A percentile compares a stretch with the other conserved stretches of the same genome.
These are phyloP conservation scores for Mortierella sp. DNA, from an alignment of 371 early-diverging fungal species.

Conservation along the genomic window DNA sequence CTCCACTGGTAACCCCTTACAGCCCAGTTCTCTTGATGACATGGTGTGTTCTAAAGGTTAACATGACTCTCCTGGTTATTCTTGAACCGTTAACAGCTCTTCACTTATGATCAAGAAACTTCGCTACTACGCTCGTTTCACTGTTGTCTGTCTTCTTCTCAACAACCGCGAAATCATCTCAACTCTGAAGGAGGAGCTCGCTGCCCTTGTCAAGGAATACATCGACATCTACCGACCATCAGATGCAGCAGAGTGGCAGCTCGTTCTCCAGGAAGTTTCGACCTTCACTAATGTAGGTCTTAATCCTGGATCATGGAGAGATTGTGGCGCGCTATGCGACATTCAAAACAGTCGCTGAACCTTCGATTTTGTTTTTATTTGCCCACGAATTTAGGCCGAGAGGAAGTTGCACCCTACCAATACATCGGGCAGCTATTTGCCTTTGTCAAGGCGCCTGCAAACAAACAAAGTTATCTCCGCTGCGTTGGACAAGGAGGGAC, in stretches of 20 bases:
- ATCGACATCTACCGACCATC: slow-evolving; percentile 85
- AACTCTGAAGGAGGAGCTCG: slow-evolving; percentile 85
- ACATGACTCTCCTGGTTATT: neutral
- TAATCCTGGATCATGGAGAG: neutral
- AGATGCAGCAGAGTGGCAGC: slow-evolving; percentile 94
- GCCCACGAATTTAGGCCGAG: slow-evolving; percentile 71
- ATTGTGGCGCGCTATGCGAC: too few species aligned
- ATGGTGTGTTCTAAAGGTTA: neutral
- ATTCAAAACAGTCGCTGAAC: neutral
- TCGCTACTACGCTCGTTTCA: slow-evolving; percentile 96
- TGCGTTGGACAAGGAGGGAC: slow-evolving; percentile 64
- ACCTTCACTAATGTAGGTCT: slow-evolving; percentile 85
- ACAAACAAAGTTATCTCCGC: slow-evolving; percentile 63
- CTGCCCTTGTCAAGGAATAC: slow-evolving; percentile 89
- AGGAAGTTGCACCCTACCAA: slow-evolving; percentile 84
- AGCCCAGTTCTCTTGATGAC: neutral
- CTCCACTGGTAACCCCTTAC: neutral
- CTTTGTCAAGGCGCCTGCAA: slow-evolving; percentile 74
- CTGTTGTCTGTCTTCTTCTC: slow-evolving; percentile 93
- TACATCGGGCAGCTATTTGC: slow-evolving; percentile 71
- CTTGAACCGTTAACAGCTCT: slow-evolving; percentile 65
- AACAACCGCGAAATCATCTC: slow-evolving; percentile 85
- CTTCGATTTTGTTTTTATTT: neutral
- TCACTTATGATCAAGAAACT: slow-evolving; percentile 95
- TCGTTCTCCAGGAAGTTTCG: slow-evolving; percentile 90